Base-by-base conservation (phyloP, 106 monocot species). In the Dioscorea alata region DNA sequence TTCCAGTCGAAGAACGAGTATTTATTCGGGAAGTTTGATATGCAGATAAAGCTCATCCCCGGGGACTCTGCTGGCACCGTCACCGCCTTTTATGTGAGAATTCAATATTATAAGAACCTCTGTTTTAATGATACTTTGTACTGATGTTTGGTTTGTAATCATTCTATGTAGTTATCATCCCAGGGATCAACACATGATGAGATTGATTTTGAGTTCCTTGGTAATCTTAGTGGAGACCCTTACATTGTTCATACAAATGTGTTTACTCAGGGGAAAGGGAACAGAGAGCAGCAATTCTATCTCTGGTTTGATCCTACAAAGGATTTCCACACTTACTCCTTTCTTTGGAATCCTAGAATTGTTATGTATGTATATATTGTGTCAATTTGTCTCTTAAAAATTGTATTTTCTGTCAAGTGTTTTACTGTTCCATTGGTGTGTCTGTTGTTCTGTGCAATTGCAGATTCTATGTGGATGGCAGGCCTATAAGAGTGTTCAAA, bases 401-500 rank as follows among this genome's bases (percentile, higher is more conserved):
- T 42, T 10, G 6, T 42, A 42, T 6, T 8, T 34, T 8, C 9
- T 42, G 42, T 42, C 42, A 42, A 42, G 10, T 42, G 10, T 42
- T 42, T 42, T 42, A 42, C 42, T 42, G 5, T 42, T 42, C 42
- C 42, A 42, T 42, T 42, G 42, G 42, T 42, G 42, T 10, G 2
- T 42, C 4, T 42, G 2, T 67, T 83, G 83, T 83, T 32, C 65
- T 83, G 83, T 83, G 49, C 70, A 63, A 42, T 23, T 72, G 22
- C 76, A 89, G 89, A 4, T 85, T 85, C 76, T 77, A 79, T 64
- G 85, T 89, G 34, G 89, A 89, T 61, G 71, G 76, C 10, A 74
- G 68, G 8, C 82, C 89, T 4, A 82, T 89, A 67, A 71, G 89
- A 71, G 85, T 73, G 13, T 85, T 82, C 68, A 79, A 71, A 66